phyloP scores from a whole-genome alignment of 2,329 filamentous ascomycete species.

The Teratosphaeriaceae sp. region DNA sequence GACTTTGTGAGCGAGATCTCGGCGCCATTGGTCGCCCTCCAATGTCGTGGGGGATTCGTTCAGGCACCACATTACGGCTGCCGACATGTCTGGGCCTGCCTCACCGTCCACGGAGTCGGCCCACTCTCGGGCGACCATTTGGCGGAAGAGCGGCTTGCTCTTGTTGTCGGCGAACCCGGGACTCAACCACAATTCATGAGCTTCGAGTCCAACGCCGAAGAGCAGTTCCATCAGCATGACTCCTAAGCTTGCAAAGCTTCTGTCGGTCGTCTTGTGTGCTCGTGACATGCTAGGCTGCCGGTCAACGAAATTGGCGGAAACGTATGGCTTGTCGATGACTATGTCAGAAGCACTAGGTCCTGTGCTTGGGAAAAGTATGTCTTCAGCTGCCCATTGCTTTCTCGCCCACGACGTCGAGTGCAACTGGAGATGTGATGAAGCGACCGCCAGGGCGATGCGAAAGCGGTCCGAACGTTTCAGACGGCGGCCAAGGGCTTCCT shows the following conservation, averaged over 20 bases:
- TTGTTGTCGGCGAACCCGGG: not conserved
- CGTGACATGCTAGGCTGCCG: not conserved
- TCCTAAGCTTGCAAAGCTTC: constrained; percentile 13
- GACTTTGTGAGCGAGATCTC: constrained; percentile 11
- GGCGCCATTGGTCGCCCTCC: constrained; percentile 10
- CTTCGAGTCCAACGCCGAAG: constrained; percentile 6
- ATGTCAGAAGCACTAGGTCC: not conserved
- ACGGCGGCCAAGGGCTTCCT: constrained; percentile 1
- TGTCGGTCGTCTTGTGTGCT: constrained; percentile 4
- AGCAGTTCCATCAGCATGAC: constrained; percentile 13
- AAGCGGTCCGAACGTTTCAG: constrained; percentile 4
- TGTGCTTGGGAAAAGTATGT: constrained; percentile 9
- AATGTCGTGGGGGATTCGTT: constrained; percentile 13
- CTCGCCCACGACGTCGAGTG: constrained; percentile 13
- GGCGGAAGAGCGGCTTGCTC: constrained; percentile 1
- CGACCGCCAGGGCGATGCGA: constrained; percentile 10
- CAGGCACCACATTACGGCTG: constrained; percentile 10
- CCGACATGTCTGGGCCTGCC: constrained; percentile 6
- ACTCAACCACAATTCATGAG: constrained; percentile 8
- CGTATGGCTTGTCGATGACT: constrained; percentile 10
- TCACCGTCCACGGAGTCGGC: constrained; percentile 7
- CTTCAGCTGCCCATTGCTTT: constrained; percentile 11
- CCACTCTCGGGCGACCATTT: constrained; percentile 9
- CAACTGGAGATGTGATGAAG: constrained; percentile 13
- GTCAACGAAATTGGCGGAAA: constrained; percentile 9